Percentiles rank a stretch among this genome's conserved stretches.
Evolutionary conservation across 495 filamentous ascomycete genomes (phyloP).

Genomic region (Trichoderma orchidacearum): DNA sequence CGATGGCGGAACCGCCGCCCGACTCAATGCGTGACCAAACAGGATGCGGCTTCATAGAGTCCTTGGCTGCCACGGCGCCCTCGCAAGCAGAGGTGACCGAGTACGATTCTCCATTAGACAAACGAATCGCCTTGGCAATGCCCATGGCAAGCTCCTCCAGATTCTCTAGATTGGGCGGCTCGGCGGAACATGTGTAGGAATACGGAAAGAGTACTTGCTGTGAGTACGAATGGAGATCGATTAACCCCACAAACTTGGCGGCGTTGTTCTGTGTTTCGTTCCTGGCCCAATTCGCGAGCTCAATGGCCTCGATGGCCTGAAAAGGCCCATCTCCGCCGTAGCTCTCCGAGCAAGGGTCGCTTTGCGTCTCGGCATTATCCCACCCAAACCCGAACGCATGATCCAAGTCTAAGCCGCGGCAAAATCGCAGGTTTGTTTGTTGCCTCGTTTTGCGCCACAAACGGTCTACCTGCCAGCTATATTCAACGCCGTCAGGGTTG

Average conservation of each 20-base stretch:
- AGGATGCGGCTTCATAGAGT: slow-evolving; percentile 13
- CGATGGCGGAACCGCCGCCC: slow-evolving; percentile 74
- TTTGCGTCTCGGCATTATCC: slow-evolving; percentile 50
- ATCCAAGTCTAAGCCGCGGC: slow-evolving; percentile 80
- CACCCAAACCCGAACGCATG: slow-evolving; percentile 76
- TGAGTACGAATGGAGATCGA: slow-evolving; percentile 92
- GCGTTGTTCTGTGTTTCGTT: slow-evolving; percentile 66
- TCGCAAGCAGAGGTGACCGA: slow-evolving; percentile 79
- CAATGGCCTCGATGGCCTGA: slow-evolving; percentile 63
- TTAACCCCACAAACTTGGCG: slow-evolving; percentile 61
- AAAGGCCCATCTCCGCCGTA: slow-evolving; percentile 78
- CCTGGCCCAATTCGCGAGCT: slow-evolving; percentile 69
- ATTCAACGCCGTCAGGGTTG: slow-evolving; percentile 90
- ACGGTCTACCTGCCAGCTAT: slow-evolving; percentile 83
- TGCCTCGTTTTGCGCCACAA: slow-evolving; percentile 96
- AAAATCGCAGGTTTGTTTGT: slow-evolving; percentile 66
- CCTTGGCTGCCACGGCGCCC: slow-evolving; percentile 42
- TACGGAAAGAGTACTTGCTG: slow-evolving; percentile 93
- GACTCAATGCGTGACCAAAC: slow-evolving; percentile 36
- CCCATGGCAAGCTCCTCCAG: slow-evolving; percentile 81
- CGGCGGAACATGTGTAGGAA: slow-evolving; percentile 62
- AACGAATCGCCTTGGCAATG: slow-evolving; percentile 77
- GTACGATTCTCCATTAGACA: slow-evolving; percentile 61
- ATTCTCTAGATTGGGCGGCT: slow-evolving; percentile 79
- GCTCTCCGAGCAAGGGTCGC: slow-evolving; percentile 84